Evolutionary conservation across 305 asterid genomes (phyloP), one percentile per base, ranked within the genome.

Genomic region (Solanum aculeatissimum): DNA sequence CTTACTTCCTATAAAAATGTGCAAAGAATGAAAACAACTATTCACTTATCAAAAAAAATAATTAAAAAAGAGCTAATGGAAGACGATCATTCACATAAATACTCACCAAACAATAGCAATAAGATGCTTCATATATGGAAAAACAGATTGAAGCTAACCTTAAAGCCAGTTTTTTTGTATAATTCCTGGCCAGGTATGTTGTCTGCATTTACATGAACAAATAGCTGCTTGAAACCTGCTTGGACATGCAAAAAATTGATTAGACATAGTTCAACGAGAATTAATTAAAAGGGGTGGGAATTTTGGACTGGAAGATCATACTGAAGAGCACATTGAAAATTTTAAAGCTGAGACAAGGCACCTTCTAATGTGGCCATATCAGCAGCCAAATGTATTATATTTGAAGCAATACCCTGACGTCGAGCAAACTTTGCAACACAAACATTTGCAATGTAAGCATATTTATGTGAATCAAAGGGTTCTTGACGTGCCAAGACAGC

Each of bases 351-450:
- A 83, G 81, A 83, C 69, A 65, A 13, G 80, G 84, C 80, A 95
- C 99, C 97, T 94, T 90, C 88, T 53, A 68, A 83, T 23, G 86
- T 70, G 47, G 97, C 98, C 84, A 83, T 93, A 69, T 95, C 98
- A 72, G 91, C 87, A 65, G 99, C 99, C 88, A 93, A 89, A 90
- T 89, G 89, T 55, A 94, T 84, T 95, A 94, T 89, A 88, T 95
- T 95, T 65, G 96, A 91, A 85, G 98, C 99, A 89, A 95, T 92
- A 85, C 97, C 96, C 90, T 83, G 99, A 65, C 97, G 97, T 75
- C 99, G 95, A 84, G 99, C 98, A 87, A 84, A 94, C 89, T 92
- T 94, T 63, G 99, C 97, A 81, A 95, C 98, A 87, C 95, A 90
- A 83, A 94, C 96, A 87, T 94, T 95, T 79, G 98, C 92, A 90